These are phyloP conservation scores for Craterostigma plantagineum DNA, from an alignment of 257 asterid genomes.

Conservation along the genomic window DNA sequence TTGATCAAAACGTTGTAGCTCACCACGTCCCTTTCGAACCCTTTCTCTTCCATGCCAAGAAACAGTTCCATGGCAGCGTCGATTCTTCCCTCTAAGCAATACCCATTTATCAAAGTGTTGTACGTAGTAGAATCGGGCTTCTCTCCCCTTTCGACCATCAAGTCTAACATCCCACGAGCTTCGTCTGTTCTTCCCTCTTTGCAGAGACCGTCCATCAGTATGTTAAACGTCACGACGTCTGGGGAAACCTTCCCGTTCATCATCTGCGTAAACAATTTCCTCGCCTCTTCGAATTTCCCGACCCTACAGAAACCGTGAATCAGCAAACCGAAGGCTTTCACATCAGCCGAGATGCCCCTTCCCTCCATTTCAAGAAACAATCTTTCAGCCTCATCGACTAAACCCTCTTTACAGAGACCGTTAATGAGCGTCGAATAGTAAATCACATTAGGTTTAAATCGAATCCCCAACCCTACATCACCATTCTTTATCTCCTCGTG, in stretches of 20 bases:
- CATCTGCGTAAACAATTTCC: slow-evolving; percentile 13
- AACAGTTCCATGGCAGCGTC: slow-evolving; percentile 21
- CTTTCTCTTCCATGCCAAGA: slow-evolving; percentile 29
- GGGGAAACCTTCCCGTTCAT: slow-evolving; percentile 55
- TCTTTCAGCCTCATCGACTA: slow-evolving; percentile 12
- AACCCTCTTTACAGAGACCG: slow-evolving; percentile 50
- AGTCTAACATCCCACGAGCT: slow-evolving; percentile 36
- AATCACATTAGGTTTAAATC: slow-evolving; percentile 28
- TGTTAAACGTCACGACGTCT: slow-evolving; percentile 33
- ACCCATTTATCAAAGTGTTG: slow-evolving; percentile 47
- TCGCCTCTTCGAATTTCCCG: slow-evolving; percentile 40
- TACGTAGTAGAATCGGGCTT: slow-evolving; percentile 36
- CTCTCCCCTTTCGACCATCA: slow-evolving; percentile 50
- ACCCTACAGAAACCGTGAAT: slow-evolving; percentile 38
- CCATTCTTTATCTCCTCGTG: slow-evolving; percentile 29
- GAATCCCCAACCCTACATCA: slow-evolving; percentile 13
- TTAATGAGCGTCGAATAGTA: slow-evolving; percentile 39
- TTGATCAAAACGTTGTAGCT: slow-evolving; percentile 44
- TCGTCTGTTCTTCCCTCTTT: slow-evolving; percentile 42
- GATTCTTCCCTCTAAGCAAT: slow-evolving; percentile 32
- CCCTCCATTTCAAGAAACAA: slow-evolving; percentile 4
- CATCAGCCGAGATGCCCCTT: slow-evolving; percentile 31
- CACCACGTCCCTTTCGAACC: slow-evolving; percentile 18
- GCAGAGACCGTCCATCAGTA: slow-evolving; percentile 39
- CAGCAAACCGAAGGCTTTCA: slow-evolving; percentile 28